These are phyloP conservation scores for Pichia sp. DNA, from an alignment of 1,139 yeast genomes.

Conservation along the genomic window DNA sequence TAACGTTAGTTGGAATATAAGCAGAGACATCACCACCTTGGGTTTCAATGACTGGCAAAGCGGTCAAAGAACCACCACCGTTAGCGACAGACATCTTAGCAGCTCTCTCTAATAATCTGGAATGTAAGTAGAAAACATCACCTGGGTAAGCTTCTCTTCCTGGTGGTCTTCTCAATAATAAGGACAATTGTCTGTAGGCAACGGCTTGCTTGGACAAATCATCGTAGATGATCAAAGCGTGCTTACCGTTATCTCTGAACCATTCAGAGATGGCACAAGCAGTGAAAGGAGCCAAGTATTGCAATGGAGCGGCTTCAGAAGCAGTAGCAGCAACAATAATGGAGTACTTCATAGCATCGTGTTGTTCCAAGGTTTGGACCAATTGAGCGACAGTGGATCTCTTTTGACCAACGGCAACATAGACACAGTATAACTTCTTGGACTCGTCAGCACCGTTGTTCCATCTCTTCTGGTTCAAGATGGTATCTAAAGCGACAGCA, in stretches of 20 bases:
- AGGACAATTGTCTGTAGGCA: slow-evolving; percentile 99
- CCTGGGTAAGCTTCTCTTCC: slow-evolving; percentile 98
- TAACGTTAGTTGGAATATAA: slow-evolving; percentile 94
- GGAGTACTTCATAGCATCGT: slow-evolving; percentile 96
- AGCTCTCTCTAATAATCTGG: slow-evolving; percentile 94
- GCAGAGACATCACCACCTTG: slow-evolving; percentile 99
- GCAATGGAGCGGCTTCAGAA: slow-evolving; percentile 99
- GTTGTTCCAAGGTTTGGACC: slow-evolving; percentile 97
- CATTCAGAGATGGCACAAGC: slow-evolving; percentile 99
- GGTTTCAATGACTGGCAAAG: slow-evolving; percentile 94
- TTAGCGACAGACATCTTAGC: slow-evolving; percentile 89
- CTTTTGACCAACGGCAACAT: slow-evolving; percentile 99
- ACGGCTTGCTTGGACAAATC: slow-evolving; percentile 99
- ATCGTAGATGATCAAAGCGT: slow-evolving; percentile 95
- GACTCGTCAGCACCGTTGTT: slow-evolving; percentile 90
- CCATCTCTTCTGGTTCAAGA: slow-evolving; percentile 99
- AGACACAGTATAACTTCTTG: slow-evolving; percentile 98
- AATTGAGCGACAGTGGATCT: slow-evolving; percentile 99
- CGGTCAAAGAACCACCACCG: slow-evolving; percentile 95
- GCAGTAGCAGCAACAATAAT: slow-evolving; percentile 99
- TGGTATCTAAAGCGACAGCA: slow-evolving; percentile 97
- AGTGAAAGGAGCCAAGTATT: slow-evolving; percentile 99
- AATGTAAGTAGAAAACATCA: slow-evolving; percentile 95
- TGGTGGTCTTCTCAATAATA: slow-evolving; percentile 95
- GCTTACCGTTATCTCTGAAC: slow-evolving; percentile 99